Conservation (phyloP, 129 eudicot species). For the Smallanthus sonchifolius region DNA sequence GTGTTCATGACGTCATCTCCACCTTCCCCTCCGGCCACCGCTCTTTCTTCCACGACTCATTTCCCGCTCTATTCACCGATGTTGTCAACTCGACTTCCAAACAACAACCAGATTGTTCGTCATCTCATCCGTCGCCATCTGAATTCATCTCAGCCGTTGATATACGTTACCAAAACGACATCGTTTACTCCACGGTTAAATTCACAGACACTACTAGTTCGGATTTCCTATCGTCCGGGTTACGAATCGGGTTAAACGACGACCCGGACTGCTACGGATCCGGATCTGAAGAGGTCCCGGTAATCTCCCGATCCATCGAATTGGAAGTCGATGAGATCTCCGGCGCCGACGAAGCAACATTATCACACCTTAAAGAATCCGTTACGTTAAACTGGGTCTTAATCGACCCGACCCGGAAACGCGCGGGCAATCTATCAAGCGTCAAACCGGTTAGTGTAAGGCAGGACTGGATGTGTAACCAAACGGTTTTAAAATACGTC, state of each 20-base stretch:
- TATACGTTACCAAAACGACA: slow-evolving; percentile 18
- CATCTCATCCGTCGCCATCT: neutral
- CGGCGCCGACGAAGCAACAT: neutral
- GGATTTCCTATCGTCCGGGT: neutral
- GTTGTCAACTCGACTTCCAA: neutral
- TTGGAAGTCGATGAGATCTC: neutral
- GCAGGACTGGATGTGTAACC: slow-evolving; percentile 8
- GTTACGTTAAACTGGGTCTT: neutral
- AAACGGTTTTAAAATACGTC: slow-evolving; percentile 15
- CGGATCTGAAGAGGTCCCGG: neutral
- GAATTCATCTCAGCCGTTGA: slow-evolving; percentile 41
- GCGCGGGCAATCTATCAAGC: slow-evolving; percentile 1
- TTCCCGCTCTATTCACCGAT: slow-evolving; percentile 26
- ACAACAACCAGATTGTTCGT: neutral
- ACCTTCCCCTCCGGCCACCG: slow-evolving; percentile 49
- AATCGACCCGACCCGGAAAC: neutral
- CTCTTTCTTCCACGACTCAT: slow-evolving; percentile 44
- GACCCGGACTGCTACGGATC: neutral
- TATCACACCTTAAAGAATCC: neutral
- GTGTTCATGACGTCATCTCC: slow-evolving; percentile 34
- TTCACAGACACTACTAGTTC: slow-evolving; percentile 18
- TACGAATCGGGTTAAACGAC: slow-evolving; percentile 11
- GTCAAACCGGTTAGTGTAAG: neutral
- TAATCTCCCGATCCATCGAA: neutral
- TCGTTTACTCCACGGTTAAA: slow-evolving; percentile 17